These are phyloP conservation scores for Houttuynia cordata DNA, from an alignment of 164 flowering plant genomes.

Conservation along the genomic window DNA sequence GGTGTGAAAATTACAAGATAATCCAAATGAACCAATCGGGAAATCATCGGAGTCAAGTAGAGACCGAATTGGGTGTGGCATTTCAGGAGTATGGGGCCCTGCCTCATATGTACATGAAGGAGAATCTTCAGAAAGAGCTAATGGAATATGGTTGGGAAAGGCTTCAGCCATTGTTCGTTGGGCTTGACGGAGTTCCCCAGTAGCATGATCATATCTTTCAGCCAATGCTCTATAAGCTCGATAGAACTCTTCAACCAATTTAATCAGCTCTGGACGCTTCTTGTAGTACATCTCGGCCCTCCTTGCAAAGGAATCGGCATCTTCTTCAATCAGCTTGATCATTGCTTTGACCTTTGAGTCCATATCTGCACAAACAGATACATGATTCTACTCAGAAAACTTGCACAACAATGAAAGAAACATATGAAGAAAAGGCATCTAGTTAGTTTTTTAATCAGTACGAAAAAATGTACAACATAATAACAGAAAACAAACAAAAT, in stretches of 20 bases:
- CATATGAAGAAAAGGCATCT: no score
- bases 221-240: slow-evolving; percentile 10
- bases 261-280: slow-evolving; percentile 10
- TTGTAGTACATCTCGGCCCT: slow-evolving; percentile 16
- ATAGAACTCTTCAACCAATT: slow-evolving; percentile 8
- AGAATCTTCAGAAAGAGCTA: slow-evolving; percentile 34
- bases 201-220: slow-evolving; percentile 8
- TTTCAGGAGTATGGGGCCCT: slow-evolving; percentile 50
- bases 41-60: slow-evolving; percentile 35
- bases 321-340: slow-evolving; percentile 14
- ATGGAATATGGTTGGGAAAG: slow-evolving; percentile 58
- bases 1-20: slow-evolving; percentile 23
- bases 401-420: neutral
- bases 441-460: neutral
- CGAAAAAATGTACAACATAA: no score
- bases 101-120: slow-evolving; percentile 31
- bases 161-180: slow-evolving; percentile 53
- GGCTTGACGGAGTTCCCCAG: slow-evolving; percentile 3
- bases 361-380: slow-evolving; percentile 5
- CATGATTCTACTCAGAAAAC: neutral
- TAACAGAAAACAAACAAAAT: neutral
- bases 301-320: slow-evolving; percentile 17
- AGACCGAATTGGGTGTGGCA: slow-evolving; percentile 25
- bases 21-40: slow-evolving; percentile 29
- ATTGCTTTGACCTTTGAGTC: slow-evolving; percentile 10